Evolutionary conservation across 805 yeast species (phyloP).

Genomic region (Myxozyma sirexii): DNA sequence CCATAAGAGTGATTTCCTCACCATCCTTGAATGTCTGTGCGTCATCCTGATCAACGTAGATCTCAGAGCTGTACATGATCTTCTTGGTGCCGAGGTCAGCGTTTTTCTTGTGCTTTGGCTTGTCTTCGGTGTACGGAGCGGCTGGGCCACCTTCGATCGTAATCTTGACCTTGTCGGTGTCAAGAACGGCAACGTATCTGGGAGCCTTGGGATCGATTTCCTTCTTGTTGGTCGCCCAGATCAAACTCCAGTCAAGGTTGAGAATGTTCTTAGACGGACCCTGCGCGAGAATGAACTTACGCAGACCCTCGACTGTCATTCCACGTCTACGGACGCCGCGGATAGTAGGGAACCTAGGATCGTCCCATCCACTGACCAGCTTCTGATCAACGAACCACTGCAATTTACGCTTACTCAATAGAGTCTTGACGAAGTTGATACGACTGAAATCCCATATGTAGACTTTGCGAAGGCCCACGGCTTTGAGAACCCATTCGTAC

Average conservation of each 20-base stretch:
- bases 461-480: constrained; percentile 83
- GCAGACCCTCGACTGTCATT: constrained; percentile 97
- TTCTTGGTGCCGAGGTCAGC: constrained; percentile 84
- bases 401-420: constrained; percentile 93
- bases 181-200: constrained; percentile 81
- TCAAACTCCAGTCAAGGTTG: constrained; percentile 95
- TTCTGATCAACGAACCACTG: constrained; percentile 98
- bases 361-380: constrained; percentile 93
- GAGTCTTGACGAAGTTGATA: constrained; percentile 93
- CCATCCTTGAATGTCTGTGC: constrained; percentile 72
- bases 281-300: constrained; percentile 89
- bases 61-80: constrained; percentile 64
- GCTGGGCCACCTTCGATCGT: constrained; percentile 67
- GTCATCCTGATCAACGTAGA: constrained; percentile 85
- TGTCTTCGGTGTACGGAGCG: constrained; percentile 63
- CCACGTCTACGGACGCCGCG: constrained; percentile 98
- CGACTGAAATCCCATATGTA: constrained; percentile 98
- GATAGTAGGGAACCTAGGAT: constrained; percentile 99
- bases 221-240: constrained; percentile 98
- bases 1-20: constrained; percentile 97
- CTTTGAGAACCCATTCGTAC: constrained; percentile 91
- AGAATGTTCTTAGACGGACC: constrained; percentile 98
- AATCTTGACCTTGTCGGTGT: constrained; percentile 64
- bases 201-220: constrained; percentile 97
- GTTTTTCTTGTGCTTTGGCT: constrained; percentile 94